Evolutionary conservation across 23 red algal genomes (phyloP).

Genomic region (Gracilariopsis chorda): DNA sequence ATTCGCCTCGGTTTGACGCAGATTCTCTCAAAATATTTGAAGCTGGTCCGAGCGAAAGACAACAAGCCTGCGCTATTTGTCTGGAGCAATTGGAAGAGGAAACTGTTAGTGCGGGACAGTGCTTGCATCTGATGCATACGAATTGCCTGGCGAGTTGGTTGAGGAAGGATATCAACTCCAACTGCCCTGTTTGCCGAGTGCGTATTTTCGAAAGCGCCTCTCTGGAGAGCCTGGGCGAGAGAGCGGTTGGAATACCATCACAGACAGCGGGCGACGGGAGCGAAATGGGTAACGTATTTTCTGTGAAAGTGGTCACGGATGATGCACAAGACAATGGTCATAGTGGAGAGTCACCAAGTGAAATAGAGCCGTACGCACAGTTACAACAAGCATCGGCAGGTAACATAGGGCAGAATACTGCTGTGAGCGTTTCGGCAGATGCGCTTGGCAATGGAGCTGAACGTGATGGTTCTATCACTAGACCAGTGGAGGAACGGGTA

Average conservation of each 20-base stretch:
- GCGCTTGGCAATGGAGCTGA: no score
- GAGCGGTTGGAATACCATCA: background rate
- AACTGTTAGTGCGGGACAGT: constrained; percentile 39
- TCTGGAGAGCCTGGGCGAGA: background rate
- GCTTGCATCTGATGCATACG: constrained; percentile 50
- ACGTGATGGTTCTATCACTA: no score
- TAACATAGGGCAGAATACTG: no score
- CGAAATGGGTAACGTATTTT: no score
- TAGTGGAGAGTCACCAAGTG: no score
- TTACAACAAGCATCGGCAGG: no score
- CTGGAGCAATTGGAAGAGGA: constrained; percentile 36
- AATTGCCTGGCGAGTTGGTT: constrained; percentile 42
- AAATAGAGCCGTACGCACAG: no score
- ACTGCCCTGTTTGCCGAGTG: constrained; percentile 47
- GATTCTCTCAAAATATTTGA: background rate
- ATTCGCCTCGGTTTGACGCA: background rate
- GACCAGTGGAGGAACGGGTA: no score
- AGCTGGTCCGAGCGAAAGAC: background rate
- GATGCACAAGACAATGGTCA: no score
- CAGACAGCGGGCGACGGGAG: no score
- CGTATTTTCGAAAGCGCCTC: background rate
- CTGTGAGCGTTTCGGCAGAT: no score
- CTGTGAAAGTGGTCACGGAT: no score
- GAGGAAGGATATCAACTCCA: constrained; percentile 27
- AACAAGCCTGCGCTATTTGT: constrained; percentile 44